Percentiles rank a stretch among this genome's conserved stretches.
phyloP scores from a whole-genome alignment of 257 asterid genomes.

The Salvia rosmarinus region DNA sequence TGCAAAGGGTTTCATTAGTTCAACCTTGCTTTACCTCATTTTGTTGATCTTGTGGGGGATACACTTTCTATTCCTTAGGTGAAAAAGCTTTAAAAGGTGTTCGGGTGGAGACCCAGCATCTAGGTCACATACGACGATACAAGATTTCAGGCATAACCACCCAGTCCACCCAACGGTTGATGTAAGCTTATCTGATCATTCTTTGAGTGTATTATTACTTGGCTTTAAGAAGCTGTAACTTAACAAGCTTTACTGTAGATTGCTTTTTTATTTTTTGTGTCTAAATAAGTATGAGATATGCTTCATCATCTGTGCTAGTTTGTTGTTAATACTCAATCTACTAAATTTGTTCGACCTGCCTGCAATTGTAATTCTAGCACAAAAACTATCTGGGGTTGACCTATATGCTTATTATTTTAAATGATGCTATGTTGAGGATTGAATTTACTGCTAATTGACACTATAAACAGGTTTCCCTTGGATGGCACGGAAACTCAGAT shows the following conservation, averaged over 20 bases:
- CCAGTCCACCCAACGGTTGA: slow-evolving; percentile 32
- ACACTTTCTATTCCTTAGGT: slow-evolving; percentile 37
- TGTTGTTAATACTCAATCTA: background rate
- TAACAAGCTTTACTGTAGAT: background rate
- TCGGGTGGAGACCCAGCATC: slow-evolving; percentile 48
- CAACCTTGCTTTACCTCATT: background rate
- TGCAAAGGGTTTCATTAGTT: background rate
- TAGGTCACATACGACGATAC: slow-evolving; percentile 41
- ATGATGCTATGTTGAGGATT: background rate
- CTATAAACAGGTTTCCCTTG: slow-evolving; percentile 51
- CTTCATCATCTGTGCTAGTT: background rate
- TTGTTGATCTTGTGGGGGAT: background rate
- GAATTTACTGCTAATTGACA: background rate
- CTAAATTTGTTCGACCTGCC: background rate
- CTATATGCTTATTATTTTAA: background rate
- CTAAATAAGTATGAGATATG: background rate
- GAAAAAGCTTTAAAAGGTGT: slow-evolving; percentile 56
- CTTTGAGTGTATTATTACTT: background rate
- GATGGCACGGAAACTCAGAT: slow-evolving; percentile 45
- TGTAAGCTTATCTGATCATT: slow-evolving; percentile 49
- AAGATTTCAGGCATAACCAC: slow-evolving; percentile 55
- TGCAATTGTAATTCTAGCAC: background rate
- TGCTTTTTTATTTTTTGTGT: background rate
- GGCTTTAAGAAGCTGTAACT: background rate
- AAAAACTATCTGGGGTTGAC: background rate